Base-by-base conservation (phyloP, 2,329 filamentous ascomycete genomes). In the Akanthomyces dipterigenus region DNA sequence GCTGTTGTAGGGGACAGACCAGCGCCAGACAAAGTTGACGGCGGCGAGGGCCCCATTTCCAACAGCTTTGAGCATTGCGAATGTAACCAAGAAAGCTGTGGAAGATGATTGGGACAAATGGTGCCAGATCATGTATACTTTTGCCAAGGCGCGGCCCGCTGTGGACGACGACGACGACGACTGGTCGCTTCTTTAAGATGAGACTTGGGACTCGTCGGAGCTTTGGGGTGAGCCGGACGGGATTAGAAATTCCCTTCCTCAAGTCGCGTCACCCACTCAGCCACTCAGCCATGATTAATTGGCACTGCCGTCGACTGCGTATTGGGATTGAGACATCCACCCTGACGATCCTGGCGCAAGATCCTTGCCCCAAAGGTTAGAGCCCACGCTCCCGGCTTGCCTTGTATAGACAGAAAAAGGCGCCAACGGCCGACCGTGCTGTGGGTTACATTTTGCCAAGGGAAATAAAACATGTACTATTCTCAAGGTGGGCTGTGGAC, bases 1-100 rank as follows among this genome's bases (percentile, higher is more conserved):
- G 38, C 61, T 65, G 24, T 62, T 64, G 50, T 64, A 62, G 6
- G 63, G 63, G 20, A 66, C 64, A 7, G 65, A 65, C 64, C 65
- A 66, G n/a, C 61, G 40, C 65, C 65, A 65, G 24, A 66, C 43
- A 16, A 64, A 62, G 20, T 40, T 59, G 31, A 59, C 20, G 34
- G 55, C 49, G 2, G 48, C 34, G 22, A 43, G 34, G 51, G 45
- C 38, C 24, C 36, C 38, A 8, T 43, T 51, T 2, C 51, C 43
- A 9, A 54, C 38, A 5, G 36, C 20, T 54, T 46, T 54, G 38
- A 60, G 14, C 48, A 60, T 54, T n/a, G 16, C 11, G 14, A 36
- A 28, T 12, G n/a, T 20, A 26, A 34, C 7, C 16, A 16, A 8
- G 5, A 16, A 8, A 5, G 18, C 34, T 14, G 12, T 50, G 20